Evolutionary conservation across 2,329 filamentous ascomycete genomes (phyloP).

Genomic region (Diplodia seriata): DNA sequence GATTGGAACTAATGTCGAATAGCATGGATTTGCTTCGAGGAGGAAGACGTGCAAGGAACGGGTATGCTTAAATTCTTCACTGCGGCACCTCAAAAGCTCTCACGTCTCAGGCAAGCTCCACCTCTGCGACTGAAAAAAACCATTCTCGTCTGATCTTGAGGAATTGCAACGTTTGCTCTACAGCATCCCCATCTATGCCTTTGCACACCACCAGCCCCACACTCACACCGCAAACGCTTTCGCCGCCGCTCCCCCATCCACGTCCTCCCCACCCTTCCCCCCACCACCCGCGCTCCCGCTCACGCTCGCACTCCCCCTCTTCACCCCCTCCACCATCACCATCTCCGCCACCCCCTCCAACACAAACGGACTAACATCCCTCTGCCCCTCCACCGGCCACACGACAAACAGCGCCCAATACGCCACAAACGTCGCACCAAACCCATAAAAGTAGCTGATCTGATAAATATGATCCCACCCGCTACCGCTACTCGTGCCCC

Average conservation of each 20-base stretch:
- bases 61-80: no score
- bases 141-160: no score
- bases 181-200: no score
- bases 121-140: no score
- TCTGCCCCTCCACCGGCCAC: conserved; percentile 17
- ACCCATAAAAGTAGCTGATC: conserved; percentile 28
- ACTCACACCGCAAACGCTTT: conserved; percentile 9
- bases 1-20: background rate
- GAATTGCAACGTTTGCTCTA: no score
- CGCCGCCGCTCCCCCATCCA: background rate
- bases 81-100: no score
- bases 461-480: conserved; percentile 28
- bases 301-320: background rate
- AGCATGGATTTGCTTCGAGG: no score
- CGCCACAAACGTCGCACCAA: background rate
- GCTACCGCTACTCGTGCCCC: background rate
- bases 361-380: background rate
- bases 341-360: conserved; percentile 8
- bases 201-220: background rate
- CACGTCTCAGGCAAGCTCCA: no score
- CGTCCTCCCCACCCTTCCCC: background rate
- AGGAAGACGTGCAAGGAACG: no score
- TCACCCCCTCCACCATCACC: background rate
- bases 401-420: conserved; percentile 4
- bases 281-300: background rate